Percentiles rank a stretch among this genome's conserved stretches.
These are phyloP conservation scores for Microdochium trichocladiopsis DNA, from an alignment of 2,329 filamentous ascomycete genomes.

Conservation along the genomic window DNA sequence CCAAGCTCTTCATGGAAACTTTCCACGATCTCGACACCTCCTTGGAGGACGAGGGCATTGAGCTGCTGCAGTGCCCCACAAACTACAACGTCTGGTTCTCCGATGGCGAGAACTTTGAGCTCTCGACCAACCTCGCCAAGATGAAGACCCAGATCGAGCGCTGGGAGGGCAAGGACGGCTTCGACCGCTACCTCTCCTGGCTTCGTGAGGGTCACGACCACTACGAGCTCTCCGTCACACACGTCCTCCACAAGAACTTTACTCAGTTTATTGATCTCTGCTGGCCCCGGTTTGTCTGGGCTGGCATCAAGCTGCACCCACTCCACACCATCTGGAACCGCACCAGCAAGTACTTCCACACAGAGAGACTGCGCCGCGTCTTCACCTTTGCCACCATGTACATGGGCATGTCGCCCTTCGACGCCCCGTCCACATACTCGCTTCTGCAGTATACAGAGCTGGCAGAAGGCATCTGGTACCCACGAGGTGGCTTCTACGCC, in stretches of 20 bases:
- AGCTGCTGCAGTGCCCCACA: constrained; percentile 64
- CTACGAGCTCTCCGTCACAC: constrained; percentile 59
- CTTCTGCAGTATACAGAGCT: constrained; percentile 70
- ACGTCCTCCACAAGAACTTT: constrained; percentile 64
- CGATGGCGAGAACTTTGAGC: constrained; percentile 55
- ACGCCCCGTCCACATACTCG: constrained; percentile 68
- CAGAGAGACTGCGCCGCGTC: constrained; percentile 59
- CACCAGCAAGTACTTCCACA: constrained; percentile 61
- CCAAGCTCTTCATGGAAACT: constrained; percentile 61
- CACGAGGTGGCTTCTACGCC: constrained; percentile 61
- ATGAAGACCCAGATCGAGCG: constrained; percentile 68
- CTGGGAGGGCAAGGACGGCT: constrained; percentile 67
- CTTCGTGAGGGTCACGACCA: constrained; percentile 61
- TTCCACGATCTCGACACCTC: constrained; percentile 64
- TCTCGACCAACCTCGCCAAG: constrained; percentile 59
- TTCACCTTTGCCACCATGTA: constrained; percentile 81
- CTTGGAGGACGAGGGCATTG: constrained; percentile 57
- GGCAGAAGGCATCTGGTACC: constrained; percentile 72
- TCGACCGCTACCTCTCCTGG: constrained; percentile 61
- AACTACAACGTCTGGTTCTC: constrained; percentile 72
- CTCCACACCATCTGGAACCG: constrained; percentile 65
- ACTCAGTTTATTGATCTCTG: constrained; percentile 50
- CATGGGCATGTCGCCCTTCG: constrained; percentile 74
- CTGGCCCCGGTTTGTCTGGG: constrained; percentile 48
- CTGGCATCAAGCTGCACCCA: constrained; percentile 57